A percentile compares a stretch with the other conserved stretches of the same genome.
These are phyloP conservation scores for Phaeolepiota aurea DNA, from an alignment of 768 basidiomycete genomes.

Conservation along the genomic window DNA sequence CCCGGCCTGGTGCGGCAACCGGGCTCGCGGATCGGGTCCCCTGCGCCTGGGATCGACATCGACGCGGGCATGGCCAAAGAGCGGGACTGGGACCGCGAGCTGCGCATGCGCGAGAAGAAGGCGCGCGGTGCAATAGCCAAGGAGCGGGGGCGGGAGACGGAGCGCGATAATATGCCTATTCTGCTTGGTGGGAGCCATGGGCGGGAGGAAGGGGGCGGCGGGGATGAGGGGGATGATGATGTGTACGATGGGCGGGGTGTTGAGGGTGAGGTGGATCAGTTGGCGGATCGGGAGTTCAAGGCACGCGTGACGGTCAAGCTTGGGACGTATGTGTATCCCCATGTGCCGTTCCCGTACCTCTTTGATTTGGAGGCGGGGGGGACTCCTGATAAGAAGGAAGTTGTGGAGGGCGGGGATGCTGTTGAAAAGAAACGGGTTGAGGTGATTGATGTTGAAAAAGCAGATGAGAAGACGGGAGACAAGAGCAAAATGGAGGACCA, in stretches of 20 bases:
- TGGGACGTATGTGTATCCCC: slow-evolving; percentile 52
- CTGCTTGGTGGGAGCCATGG: neutral
- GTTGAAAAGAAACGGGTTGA: slow-evolving; percentile 10
- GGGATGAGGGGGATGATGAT: slow-evolving; percentile 1
- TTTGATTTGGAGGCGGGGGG: slow-evolving; percentile 27
- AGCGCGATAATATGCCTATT: neutral
- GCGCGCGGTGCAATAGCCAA: neutral
- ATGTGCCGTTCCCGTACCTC: slow-evolving; percentile 50
- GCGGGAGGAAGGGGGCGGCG: neutral
- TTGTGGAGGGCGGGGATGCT: slow-evolving; percentile 9
- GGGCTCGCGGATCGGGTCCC: slow-evolving; percentile 11
- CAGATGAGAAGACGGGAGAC: slow-evolving; percentile 10
- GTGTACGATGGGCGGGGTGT: slow-evolving; percentile 1
- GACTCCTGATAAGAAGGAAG: slow-evolving; percentile 9
- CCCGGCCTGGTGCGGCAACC: slow-evolving; percentile 8
- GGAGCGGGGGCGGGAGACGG: slow-evolving; percentile 4
- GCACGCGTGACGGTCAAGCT: slow-evolving; percentile 27
- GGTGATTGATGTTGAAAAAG: slow-evolving; percentile 8
- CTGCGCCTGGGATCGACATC: slow-evolving; percentile 2
- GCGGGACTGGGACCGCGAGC: slow-evolving; percentile 7
- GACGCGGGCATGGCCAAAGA: neutral
- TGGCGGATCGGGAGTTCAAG: slow-evolving; percentile 8
- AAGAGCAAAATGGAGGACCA: slow-evolving; percentile 10
- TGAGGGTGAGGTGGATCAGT: slow-evolving; percentile 3
- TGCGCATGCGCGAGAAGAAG: slow-evolving; percentile 1